Evolutionary conservation across 2,329 filamentous ascomycete genomes (phyloP).

Genomic region (Alternaria alternata): DNA sequence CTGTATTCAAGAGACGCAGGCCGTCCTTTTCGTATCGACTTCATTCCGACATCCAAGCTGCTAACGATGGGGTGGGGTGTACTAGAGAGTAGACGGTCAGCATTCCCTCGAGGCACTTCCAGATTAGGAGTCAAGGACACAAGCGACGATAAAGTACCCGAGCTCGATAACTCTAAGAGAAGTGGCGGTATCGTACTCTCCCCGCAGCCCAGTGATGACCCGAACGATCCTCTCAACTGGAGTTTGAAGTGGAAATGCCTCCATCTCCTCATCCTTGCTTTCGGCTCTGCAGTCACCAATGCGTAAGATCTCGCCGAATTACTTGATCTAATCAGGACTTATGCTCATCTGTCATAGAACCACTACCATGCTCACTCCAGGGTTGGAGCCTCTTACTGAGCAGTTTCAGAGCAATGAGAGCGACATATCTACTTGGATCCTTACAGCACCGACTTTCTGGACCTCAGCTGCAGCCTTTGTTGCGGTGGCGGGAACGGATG

Average conservation of each 20-base stretch:
- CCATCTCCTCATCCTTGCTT: conserved; percentile 18
- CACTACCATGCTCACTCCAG: conserved; percentile 23
- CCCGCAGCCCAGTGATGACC: conserved; percentile 11
- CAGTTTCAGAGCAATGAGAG: conserved; percentile 17
- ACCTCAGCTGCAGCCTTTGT: conserved; percentile 22
- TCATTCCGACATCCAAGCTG: not conserved
- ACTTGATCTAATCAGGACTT: not conserved
- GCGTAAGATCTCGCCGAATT: conserved; percentile 13
- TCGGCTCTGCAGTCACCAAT: conserved; percentile 23
- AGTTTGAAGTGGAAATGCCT: conserved; percentile 16
- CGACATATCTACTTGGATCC: conserved; percentile 20
- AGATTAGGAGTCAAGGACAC: conserved; percentile 13
- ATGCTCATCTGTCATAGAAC: conserved; percentile 8
- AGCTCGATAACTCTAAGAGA: conserved; percentile 14
- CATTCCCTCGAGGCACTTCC: conserved; percentile 15
- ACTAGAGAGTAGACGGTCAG: conserved; percentile 18
- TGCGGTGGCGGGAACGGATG: conserved; percentile 17
- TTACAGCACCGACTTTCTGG: conserved; percentile 25
- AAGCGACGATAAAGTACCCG: conserved; percentile 9
- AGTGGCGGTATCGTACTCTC: conserved; percentile 8
- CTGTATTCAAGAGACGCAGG: no score
- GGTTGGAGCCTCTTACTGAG: conserved; percentile 16
- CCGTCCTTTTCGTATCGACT: not conserved
- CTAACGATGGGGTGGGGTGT: conserved; percentile 22
- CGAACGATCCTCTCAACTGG: conserved; percentile 26